Percentiles rank a stretch among this genome's conserved stretches.
Conservation (phyloP, 805 yeast species). For the Teunomyces stri region DNA sequence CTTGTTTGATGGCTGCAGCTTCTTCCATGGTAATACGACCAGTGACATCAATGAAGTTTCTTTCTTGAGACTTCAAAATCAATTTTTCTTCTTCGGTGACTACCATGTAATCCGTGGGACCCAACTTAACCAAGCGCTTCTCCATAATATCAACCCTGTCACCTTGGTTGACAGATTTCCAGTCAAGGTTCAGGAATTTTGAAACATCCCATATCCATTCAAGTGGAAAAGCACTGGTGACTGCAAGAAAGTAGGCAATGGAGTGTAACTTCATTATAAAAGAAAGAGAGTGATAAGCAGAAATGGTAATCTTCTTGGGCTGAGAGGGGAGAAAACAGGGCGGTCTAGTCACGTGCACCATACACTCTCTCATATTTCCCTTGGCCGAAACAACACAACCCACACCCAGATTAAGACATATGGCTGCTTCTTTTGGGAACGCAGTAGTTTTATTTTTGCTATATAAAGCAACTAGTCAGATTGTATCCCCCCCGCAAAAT, state of each 20-base stretch:
- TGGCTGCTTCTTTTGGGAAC: background rate
- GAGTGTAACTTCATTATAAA: slow-evolving; percentile 3
- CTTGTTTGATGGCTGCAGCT: slow-evolving; percentile 22
- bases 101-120: slow-evolving; percentile 28
- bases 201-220: background rate
- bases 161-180: background rate
- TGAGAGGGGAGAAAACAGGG: background rate
- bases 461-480: background rate
- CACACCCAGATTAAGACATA: background rate
- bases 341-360: too few relatives aligned
- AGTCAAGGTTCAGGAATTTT: background rate
- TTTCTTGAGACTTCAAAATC: slow-evolving; percentile 39
- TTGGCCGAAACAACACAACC: too few relatives aligned
- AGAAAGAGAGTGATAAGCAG: background rate
- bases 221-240: slow-evolving; percentile 4
- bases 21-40: slow-evolving; percentile 35
- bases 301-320: background rate
- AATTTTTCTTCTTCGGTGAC: slow-evolving; percentile 39
- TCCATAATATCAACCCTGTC: slow-evolving; percentile 3
- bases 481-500: too few relatives aligned
- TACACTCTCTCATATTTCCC: background rate
- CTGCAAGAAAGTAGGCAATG: slow-evolving; percentile 1
- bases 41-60: slow-evolving; percentile 66
- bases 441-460: background rate
- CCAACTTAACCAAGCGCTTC: slow-evolving; percentile 32